phyloP scores from a whole-genome alignment of 2,329 filamentous ascomycete genomes.

The Trichoderma polysporum region DNA sequence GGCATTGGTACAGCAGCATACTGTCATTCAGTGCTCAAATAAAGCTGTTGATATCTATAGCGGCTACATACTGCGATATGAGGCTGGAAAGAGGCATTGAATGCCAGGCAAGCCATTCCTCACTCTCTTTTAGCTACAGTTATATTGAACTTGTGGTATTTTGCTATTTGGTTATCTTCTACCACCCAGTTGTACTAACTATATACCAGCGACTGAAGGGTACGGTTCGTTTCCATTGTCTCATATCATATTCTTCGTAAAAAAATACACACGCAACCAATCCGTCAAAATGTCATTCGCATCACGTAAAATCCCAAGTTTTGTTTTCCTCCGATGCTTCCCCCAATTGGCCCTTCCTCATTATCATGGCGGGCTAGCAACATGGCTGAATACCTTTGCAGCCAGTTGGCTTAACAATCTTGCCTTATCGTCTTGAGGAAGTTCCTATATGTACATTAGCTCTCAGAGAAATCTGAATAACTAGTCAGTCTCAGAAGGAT shows the following conservation, averaged over 20 bases:
- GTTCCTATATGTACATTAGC: slow-evolving; percentile 51
- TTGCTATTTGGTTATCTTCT: neutral
- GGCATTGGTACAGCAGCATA: neutral
- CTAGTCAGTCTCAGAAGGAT: slow-evolving; percentile 16
- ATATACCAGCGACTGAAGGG: neutral
- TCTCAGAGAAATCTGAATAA: slow-evolving; percentile 9
- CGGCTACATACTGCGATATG: neutral
- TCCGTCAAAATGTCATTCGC: neutral
- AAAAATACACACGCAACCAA: neutral
- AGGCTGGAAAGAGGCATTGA: neutral
- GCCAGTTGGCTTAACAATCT: slow-evolving; percentile 81
- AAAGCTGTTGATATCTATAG: neutral
- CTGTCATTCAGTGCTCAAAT: neutral
- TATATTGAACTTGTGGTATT: neutral
- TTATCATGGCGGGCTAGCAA: slow-evolving; percentile 50
- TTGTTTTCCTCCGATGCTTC: slow-evolving; percentile 36
- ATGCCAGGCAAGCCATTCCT: neutral
- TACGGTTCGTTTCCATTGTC: slow-evolving; percentile 12
- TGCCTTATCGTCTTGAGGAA: slow-evolving; percentile 80
- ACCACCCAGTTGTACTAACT: neutral
- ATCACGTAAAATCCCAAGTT: neutral
- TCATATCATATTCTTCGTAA: neutral
- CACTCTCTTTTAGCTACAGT: too few species aligned
- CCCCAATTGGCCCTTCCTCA: slow-evolving; percentile 45
- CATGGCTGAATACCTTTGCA: slow-evolving; percentile 80